A percentile compares a stretch with the other conserved stretches of the same genome.
Evolutionary conservation across 2,329 filamentous ascomycete genomes (phyloP).

Genomic region (Juglanconis juglandina): DNA sequence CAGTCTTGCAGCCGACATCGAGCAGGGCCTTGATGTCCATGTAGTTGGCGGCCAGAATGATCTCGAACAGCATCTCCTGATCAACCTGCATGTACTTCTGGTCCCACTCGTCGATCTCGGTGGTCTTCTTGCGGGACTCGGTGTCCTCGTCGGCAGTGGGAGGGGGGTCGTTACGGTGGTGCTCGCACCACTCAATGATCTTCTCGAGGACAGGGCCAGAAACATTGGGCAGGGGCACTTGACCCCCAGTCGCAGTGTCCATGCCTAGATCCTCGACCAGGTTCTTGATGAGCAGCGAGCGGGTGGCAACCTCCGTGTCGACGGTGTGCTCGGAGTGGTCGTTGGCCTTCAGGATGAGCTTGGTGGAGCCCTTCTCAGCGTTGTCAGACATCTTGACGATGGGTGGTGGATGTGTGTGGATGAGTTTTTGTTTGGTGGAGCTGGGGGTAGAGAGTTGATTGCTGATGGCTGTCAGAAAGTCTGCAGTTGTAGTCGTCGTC

Average conservation of each 20-base stretch:
- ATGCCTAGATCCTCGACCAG: constrained; percentile 91
- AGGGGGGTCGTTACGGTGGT: constrained; percentile 88
- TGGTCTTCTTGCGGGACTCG: constrained; percentile 95
- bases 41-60: constrained; percentile 97
- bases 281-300: constrained; percentile 95
- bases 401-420: not conserved
- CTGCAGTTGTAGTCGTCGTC: not conserved
- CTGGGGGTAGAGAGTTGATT: not conserved
- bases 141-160: constrained; percentile 81
- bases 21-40: constrained; percentile 98
- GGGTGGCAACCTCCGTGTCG: constrained; percentile 81
- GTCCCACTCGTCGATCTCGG: constrained; percentile 99
- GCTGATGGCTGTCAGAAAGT: constrained; percentile 5
- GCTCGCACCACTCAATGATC: constrained; percentile 96
- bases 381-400: constrained; percentile 27
- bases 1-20: constrained; percentile 98
- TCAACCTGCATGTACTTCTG: constrained; percentile 99
- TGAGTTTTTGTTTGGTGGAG: constrained; percentile 20
- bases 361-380: constrained; percentile 21
- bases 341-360: constrained; percentile 50
- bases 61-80: constrained; percentile 99
- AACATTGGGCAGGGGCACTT: constrained; percentile 86
- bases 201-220: constrained; percentile 92
- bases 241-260: constrained; percentile 51
- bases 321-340: constrained; percentile 46